Conservation (phyloP, 106 monocot species). For the Alisma plantagoaquatica region DNA sequence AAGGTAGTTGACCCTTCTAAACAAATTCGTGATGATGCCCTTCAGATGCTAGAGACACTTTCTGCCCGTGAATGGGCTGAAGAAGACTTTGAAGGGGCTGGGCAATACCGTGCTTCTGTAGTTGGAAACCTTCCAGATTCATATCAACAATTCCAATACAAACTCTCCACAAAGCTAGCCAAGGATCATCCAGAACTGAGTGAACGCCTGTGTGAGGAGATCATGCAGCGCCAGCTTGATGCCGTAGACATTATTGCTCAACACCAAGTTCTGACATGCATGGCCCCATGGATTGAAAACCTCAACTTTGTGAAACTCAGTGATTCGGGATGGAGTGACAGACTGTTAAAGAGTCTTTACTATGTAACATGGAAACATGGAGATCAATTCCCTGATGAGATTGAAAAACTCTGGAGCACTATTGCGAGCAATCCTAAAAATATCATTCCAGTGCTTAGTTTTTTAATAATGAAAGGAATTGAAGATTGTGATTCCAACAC, state of each 20-base stretch:
- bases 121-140: slow-evolving; percentile 99
- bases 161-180: slow-evolving; percentile 86
- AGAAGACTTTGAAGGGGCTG: slow-evolving; percentile 58
- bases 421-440: slow-evolving; percentile 80
- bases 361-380: slow-evolving; percentile 98
- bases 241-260: slow-evolving; percentile 98
- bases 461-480: slow-evolving; percentile 89
- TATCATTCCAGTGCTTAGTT: slow-evolving; percentile 86
- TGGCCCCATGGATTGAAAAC: slow-evolving; percentile 99
- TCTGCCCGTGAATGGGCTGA: slow-evolving; percentile 96
- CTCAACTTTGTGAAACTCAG: slow-evolving; percentile 74
- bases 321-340: slow-evolving; percentile 96
- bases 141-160: slow-evolving; percentile 98
- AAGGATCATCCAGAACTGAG: slow-evolving; percentile 98
- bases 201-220: slow-evolving; percentile 84
- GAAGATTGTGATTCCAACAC: slow-evolving; percentile 98
- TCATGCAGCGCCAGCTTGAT: slow-evolving; percentile 97
- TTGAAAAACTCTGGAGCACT: slow-evolving; percentile 98
- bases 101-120: slow-evolving; percentile 84
- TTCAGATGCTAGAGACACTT: slow-evolving; percentile 98
- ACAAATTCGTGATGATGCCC: slow-evolving; percentile 86
- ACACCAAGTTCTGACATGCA: slow-evolving; percentile 94
- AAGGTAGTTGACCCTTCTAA: slow-evolving; percentile 91
- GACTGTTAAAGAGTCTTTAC: slow-evolving; percentile 90
- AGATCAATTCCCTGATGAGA: slow-evolving; percentile 98